phyloP scores from a whole-genome alignment of 495 filamentous ascomycete genomes.

The Penicillium paradoxum region DNA sequence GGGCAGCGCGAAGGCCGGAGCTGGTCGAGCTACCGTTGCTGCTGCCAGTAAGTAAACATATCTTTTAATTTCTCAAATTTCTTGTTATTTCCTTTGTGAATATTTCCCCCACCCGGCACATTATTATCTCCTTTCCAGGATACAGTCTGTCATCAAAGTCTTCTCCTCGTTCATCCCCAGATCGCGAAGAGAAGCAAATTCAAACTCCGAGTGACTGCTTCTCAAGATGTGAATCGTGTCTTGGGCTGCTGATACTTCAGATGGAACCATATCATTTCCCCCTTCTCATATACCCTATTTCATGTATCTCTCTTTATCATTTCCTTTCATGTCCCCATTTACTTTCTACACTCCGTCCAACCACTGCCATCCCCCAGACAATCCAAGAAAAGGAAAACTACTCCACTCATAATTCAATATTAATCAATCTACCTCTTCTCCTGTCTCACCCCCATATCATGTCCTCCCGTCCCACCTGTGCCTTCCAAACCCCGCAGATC shows the following conservation, averaged over 20 bases:
- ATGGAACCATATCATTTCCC: background rate
- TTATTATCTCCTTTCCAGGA: background rate
- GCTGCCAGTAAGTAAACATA: constrained; percentile 43
- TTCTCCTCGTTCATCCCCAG: background rate
- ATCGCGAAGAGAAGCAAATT: background rate
- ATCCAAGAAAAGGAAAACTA: background rate
- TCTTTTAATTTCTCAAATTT: constrained; percentile 4
- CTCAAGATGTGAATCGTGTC: background rate
- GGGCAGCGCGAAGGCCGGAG: constrained; percentile 36
- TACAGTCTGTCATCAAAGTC: background rate
- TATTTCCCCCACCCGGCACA: constrained; percentile 4
- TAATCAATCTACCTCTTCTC: constrained; percentile 1
- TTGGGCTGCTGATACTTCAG: background rate
- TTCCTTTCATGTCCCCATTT: constrained; percentile 7
- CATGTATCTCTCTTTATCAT: constrained; percentile 3
- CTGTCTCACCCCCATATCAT: background rate
- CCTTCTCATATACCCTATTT: constrained; percentile 1
- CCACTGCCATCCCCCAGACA: background rate
- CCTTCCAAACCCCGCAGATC: background rate
- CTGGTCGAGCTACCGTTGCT: constrained; percentile 36
- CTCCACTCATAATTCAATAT: constrained; percentile 2
- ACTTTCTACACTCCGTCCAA: background rate
- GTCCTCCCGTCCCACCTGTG: constrained; percentile 1
- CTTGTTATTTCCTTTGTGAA: constrained; percentile 4
- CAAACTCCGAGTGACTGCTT: background rate